Evolutionary conservation across 192 early-diverging fungal species (phyloP).

Genomic region (Chytriomyces confervae): DNA sequence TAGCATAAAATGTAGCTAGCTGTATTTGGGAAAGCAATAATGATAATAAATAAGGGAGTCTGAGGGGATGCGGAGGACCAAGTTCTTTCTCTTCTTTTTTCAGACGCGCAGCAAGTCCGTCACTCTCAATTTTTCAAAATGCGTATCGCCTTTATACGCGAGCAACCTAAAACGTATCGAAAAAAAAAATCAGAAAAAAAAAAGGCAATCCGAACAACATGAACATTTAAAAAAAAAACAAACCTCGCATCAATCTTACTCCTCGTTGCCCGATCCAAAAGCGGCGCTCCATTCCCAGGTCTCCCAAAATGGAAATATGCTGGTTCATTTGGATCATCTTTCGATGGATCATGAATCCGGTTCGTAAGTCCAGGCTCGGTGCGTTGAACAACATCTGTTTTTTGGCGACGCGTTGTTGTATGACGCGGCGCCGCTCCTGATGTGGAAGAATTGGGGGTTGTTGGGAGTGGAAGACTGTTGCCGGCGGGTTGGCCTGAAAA

Average conservation of each 20-base stretch:
- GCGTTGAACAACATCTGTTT: conserved; percentile 25
- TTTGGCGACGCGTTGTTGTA: conserved; percentile 8
- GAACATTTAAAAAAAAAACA: not conserved
- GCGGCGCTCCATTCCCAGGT: conserved; percentile 19
- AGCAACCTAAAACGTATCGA: not conserved
- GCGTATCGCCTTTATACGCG: conserved; percentile 19
- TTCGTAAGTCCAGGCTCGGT: conserved; percentile 17
- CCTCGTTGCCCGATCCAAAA: conserved; percentile 21
- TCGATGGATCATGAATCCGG: conserved; percentile 23
- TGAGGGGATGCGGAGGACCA: too few relatives aligned
- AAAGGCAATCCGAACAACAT: not conserved
- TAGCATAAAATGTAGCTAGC: too few relatives aligned
- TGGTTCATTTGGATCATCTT: conserved; percentile 35
- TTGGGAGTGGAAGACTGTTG: conserved; percentile 18
- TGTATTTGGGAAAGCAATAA: too few relatives aligned
- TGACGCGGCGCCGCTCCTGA: not conserved
- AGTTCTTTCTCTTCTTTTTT: too few relatives aligned
- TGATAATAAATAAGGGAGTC: too few relatives aligned
- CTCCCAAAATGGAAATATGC: conserved; percentile 29
- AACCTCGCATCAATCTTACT: conserved; percentile 24
- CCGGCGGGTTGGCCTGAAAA: too few relatives aligned
- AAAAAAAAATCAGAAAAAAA: not conserved
- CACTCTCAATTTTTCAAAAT: conserved; percentile 22
- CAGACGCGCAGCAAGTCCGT: conserved; percentile 20
- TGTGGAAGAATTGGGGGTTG: not conserved